These are phyloP conservation scores for Sanghuangporus baumii DNA, from an alignment of 1,284 basidiomycete genomes.

Conservation along the genomic window DNA sequence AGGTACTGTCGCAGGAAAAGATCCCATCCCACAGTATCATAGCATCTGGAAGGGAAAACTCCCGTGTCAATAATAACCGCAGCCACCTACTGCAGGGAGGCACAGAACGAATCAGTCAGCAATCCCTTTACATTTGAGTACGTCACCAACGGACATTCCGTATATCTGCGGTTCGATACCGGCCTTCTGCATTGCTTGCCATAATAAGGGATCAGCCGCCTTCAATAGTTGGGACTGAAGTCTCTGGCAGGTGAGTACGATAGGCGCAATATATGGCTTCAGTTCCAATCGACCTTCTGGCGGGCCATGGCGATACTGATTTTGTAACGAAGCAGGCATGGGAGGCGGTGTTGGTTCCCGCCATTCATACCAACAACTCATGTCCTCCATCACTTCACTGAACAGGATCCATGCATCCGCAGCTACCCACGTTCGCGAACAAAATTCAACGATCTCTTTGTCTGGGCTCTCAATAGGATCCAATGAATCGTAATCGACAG, in stretches of 20 bases:
- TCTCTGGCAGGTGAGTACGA: conserved; percentile 73
- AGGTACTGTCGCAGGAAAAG: conserved; percentile 75
- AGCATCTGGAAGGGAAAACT: conserved; percentile 71
- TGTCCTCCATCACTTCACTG: conserved; percentile 67
- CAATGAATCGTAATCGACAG: conserved; percentile 78
- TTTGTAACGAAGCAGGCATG: conserved; percentile 7
- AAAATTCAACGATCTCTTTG: conserved; percentile 48
- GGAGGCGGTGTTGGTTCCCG: conserved; percentile 42
- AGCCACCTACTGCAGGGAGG: conserved; percentile 72
- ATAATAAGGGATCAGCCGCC: conserved; percentile 78
- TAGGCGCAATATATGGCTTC: conserved; percentile 70
- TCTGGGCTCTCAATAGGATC: conserved; percentile 24
- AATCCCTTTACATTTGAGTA: background rate
- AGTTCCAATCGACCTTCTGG: conserved; percentile 42
- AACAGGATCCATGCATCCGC: conserved; percentile 87
- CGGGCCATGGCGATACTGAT: conserved; percentile 15
- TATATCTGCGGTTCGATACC: conserved; percentile 93
- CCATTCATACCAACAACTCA: conserved; percentile 89
- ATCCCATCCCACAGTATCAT: conserved; percentile 88
- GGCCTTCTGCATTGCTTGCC: conserved; percentile 65
- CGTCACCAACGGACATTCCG: conserved; percentile 66
- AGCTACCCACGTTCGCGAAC: conserved; percentile 63
- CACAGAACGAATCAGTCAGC: conserved; percentile 5
- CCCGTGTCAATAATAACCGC: conserved; percentile 83
- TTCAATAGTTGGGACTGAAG: conserved; percentile 72